These are phyloP conservation scores for Taiozyma sp. DNA, from an alignment of 1,139 yeast species.

Conservation along the genomic window DNA sequence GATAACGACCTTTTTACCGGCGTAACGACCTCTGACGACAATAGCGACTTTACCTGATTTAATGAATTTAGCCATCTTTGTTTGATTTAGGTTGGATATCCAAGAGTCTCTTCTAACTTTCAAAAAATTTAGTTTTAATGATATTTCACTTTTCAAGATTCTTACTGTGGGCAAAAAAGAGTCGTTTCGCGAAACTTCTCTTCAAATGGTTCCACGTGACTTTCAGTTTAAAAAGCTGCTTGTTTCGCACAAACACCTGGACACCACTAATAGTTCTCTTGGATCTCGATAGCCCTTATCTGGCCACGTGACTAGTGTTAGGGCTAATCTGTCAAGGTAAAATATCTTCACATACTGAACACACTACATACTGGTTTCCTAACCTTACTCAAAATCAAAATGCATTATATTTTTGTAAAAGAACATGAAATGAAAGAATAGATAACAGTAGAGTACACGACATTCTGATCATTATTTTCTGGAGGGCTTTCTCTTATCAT, in stretches of 20 bases:
- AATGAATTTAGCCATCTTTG: slow-evolving; percentile 90
- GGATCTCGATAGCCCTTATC: background rate
- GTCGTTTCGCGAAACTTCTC: slow-evolving; percentile 8
- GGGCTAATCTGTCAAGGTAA: slow-evolving; percentile 1
- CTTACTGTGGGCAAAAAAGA: slow-evolving; percentile 10
- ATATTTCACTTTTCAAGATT: slow-evolving; percentile 21
- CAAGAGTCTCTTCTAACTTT: background rate
- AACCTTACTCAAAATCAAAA: background rate
- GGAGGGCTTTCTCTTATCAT: slow-evolving; percentile 5
- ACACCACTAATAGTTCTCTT: background rate
- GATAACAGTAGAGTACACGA: background rate
- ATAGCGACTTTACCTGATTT: slow-evolving; percentile 99
- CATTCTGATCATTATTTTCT: background rate
- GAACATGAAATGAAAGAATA: background rate
- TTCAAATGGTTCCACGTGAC: slow-evolving; percentile 3
- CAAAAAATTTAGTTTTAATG: slow-evolving; percentile 6
- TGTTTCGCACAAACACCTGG: slow-evolving; percentile 2
- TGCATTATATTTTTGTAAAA: background rate
- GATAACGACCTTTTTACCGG: slow-evolving; percentile 99
- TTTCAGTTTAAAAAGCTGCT: too few species aligned
- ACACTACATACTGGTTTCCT: too few species aligned
- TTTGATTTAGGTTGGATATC: slow-evolving; percentile 4
- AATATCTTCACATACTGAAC: too few species aligned
- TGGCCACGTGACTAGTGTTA: slow-evolving; percentile 3
- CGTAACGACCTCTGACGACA: slow-evolving; percentile 99